Percentiles rank a stretch among this genome's conserved stretches.
phyloP scores from a whole-genome alignment of 768 basidiomycete genomes.

The Trametopsis cervina region DNA sequence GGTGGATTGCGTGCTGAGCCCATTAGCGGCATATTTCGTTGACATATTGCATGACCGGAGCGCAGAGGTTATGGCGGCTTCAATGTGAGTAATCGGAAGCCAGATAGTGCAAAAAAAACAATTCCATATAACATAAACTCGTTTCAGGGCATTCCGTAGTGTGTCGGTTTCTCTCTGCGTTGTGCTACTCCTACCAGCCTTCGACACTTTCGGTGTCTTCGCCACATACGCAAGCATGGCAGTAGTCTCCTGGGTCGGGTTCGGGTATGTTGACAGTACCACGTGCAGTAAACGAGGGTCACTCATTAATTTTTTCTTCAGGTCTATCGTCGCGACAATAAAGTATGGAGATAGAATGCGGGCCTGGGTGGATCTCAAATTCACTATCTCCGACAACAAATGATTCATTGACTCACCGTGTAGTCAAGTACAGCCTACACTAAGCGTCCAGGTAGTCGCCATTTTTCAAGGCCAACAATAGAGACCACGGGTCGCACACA shows the following conservation, averaged over 20 bases:
- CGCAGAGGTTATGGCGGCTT: conserved; percentile 57
- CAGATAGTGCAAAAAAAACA: not conserved
- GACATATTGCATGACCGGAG: conserved; percentile 56
- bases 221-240: conserved; percentile 42
- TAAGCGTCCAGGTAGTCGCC: no score
- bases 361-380: conserved; percentile 50
- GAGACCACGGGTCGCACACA: no score
- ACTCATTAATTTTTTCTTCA: conserved; percentile 20
- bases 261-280: conserved; percentile 35
- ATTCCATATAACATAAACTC: not conserved
- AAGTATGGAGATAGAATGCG: conserved; percentile 51
- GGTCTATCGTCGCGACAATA: conserved; percentile 46
- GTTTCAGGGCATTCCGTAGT: conserved; percentile 39
- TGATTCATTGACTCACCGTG: no score
- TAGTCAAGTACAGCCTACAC: no score
- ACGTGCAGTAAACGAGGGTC: no score
- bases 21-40: conserved; percentile 48
- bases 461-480: no score
- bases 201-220: conserved; percentile 45
- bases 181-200: conserved; percentile 43
- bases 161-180: conserved; percentile 37
- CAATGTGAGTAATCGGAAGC: conserved; percentile 32
- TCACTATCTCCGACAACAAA: conserved; percentile 28
- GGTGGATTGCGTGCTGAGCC: conserved; percentile 52
- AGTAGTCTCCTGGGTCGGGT: conserved; percentile 41